Base-by-base conservation (phyloP, 116 monocot species). In the Phalaenopsis hybrid region DNA sequence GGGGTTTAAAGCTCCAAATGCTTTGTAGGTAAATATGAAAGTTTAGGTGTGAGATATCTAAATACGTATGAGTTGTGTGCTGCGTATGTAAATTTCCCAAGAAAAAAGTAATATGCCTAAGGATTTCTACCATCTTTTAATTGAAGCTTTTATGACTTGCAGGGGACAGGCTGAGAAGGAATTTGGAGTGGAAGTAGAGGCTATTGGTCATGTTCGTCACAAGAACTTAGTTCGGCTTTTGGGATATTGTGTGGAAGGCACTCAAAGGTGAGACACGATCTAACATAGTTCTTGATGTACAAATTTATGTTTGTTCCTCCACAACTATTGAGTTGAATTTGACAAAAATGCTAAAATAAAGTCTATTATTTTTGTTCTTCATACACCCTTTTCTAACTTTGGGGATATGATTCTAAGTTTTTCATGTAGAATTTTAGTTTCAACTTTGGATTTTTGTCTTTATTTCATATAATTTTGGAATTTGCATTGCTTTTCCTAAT, bases 171-270 rank as follows among this genome's bases (percentile, higher is more conserved):
- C 95, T 45, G 95, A 93, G 85, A 95, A 93, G 80, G 93, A 95
- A 86, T 95, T 95, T 79, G 87, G 95, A 85, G 95, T 93, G 52
- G 95, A 95, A 85, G 95, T 95, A 80, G 93, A 95, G 82, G 95
- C 95, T n/a, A 95, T 95, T 84, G 95, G 95, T 77, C 93, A 93
- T 86, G 93, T 91, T n/a, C 91, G 93, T 46, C 93, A 95, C 84
- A 95, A 95, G 85, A 93, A 95, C 83, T 84, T 95, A 75, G 95
- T 95, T 80, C 90, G 93, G 70, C 93, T 95, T 78, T 75, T 95
- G 43, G 95, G 95, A 57, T 95, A 93, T 78, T 95, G 95, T 81
- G 88, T 95, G 48, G 95, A 95, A 83, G 95, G 95, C n/a, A 93
- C 95, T 77, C 93, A 95, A 82, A 93, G 95, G 95, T 95, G 44